Evolutionary conservation across 345 rosid genomes (phyloP).

Genomic region (Gossypium anomalum): DNA sequence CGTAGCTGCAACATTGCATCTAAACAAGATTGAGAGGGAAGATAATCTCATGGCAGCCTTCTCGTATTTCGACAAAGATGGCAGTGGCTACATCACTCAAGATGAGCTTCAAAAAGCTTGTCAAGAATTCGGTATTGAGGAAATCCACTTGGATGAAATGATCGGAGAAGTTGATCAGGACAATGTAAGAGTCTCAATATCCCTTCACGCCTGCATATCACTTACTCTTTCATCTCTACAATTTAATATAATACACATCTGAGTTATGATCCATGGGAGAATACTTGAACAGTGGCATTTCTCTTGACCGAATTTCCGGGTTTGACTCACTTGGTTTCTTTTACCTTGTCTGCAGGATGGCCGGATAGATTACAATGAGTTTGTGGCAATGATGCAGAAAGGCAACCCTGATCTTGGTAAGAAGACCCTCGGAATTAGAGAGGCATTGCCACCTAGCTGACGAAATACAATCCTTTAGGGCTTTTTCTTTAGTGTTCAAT

Average conservation of each 20-base stretch:
- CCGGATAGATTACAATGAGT: slow-evolving; percentile 60
- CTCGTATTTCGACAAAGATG: slow-evolving; percentile 65
- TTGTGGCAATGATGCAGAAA: slow-evolving; percentile 66
- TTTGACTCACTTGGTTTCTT: neutral
- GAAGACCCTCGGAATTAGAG: slow-evolving; percentile 28
- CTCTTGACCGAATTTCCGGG: neutral
- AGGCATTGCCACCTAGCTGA: slow-evolving; percentile 39
- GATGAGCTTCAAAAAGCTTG: slow-evolving; percentile 73
- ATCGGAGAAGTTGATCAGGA: slow-evolving; percentile 65
- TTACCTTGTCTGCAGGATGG: slow-evolving; percentile 45
- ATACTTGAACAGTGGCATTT: neutral
- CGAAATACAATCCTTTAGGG: neutral
- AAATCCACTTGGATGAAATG: slow-evolving; percentile 47
- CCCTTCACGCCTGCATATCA: neutral
- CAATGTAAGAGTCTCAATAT: slow-evolving; percentile 41
- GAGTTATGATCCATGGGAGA: neutral
- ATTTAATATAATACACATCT: neutral
- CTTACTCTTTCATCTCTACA: neutral
- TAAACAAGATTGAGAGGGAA: slow-evolving; percentile 52
- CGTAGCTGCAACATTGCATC: slow-evolving; percentile 61
- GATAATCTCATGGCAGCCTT: slow-evolving; percentile 60
- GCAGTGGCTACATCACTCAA: slow-evolving; percentile 62
- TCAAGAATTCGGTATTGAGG: slow-evolving; percentile 53
- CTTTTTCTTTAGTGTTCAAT: neutral
- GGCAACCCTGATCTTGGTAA: slow-evolving; percentile 35